Percentiles rank a stretch among this genome's conserved stretches.
These are phyloP conservation scores for Gossypium ekmanianum DNA, from an alignment of 345 rosid species.

Conservation along the genomic window DNA sequence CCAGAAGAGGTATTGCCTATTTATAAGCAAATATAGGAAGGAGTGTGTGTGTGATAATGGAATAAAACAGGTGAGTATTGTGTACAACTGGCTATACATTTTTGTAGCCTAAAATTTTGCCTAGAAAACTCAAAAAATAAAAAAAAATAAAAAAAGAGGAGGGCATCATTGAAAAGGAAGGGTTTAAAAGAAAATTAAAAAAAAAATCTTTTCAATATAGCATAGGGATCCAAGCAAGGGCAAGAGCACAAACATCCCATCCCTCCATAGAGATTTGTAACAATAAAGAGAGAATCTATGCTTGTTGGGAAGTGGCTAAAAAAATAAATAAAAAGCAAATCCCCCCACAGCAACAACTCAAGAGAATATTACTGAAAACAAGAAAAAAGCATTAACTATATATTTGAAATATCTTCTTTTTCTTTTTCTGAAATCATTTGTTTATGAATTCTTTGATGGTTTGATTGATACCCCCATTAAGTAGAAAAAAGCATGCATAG, in stretches of 20 bases:
- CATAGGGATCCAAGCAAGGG: slow-evolving; percentile 30
- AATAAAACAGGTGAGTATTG: slow-evolving; percentile 55
- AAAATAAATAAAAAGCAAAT: slow-evolving; percentile 27
- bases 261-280: slow-evolving; percentile 27
- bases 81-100: slow-evolving; percentile 44
- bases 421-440: slow-evolving; percentile 44
- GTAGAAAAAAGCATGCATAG: slow-evolving; percentile 29
- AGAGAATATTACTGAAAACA: slow-evolving; percentile 57
- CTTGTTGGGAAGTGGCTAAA: slow-evolving; percentile 43
- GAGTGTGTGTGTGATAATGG: slow-evolving; percentile 32
- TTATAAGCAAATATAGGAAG: slow-evolving; percentile 38
- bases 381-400: slow-evolving; percentile 44
- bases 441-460: slow-evolving; percentile 52
- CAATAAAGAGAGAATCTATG: slow-evolving; percentile 64
- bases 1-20: slow-evolving; percentile 33
- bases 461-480: slow-evolving; percentile 63
- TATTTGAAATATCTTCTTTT: slow-evolving; percentile 25
- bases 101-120: slow-evolving; percentile 27
- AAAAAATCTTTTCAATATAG: slow-evolving; percentile 37
- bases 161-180: slow-evolving; percentile 50
- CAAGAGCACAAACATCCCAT: slow-evolving; percentile 34
- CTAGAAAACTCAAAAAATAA: slow-evolving; percentile 29
- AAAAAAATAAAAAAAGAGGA: neutral
- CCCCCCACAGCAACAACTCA: slow-evolving; percentile 24
- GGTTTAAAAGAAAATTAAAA: slow-evolving; percentile 41